phyloP scores from a whole-genome alignment of 495 filamentous ascomycete species.

The Neurospora hispaniola region DNA sequence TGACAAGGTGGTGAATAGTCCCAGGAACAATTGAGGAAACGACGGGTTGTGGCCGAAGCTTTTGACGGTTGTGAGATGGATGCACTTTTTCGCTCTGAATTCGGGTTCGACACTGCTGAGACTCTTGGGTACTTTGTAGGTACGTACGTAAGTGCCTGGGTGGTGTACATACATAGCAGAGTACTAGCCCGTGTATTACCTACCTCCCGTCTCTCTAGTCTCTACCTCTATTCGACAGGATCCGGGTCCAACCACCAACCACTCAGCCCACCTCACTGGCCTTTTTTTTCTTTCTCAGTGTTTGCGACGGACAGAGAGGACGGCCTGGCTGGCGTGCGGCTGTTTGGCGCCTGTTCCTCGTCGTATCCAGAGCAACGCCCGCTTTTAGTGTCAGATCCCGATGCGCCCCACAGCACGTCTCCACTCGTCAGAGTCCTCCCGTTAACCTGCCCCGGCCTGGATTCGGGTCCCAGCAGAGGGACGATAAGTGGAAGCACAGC shows the following conservation, averaged over 20 bases:
- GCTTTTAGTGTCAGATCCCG: background rate
- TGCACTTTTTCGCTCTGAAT: background rate
- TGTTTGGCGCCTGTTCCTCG: background rate
- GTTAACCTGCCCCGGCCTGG: background rate
- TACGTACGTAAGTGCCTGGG: background rate
- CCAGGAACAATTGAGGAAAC: background rate
- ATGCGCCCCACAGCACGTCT: background rate
- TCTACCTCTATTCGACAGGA: background rate
- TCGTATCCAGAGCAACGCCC: conserved; percentile 1
- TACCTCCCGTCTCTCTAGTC: too few species aligned
- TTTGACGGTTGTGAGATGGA: background rate
- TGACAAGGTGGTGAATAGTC: background rate
- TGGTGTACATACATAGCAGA: background rate
- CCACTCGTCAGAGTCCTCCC: background rate
- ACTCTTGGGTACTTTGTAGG: background rate
- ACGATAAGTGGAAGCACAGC: background rate
- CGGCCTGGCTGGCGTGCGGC: background rate
- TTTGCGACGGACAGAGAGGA: background rate
- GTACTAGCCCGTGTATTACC: too few species aligned
- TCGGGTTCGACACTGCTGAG: background rate
- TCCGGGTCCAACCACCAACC: background rate
- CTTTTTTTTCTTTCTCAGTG: background rate
- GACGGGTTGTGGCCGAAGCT: background rate
- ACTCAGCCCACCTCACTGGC: background rate
- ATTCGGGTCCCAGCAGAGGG: background rate